Evolutionary conservation across 2,329 filamentous ascomycete species (phyloP), one percentile per base, ranked within the genome.

Genomic region (Ophiocordyceps camponoti-leonardi): DNA sequence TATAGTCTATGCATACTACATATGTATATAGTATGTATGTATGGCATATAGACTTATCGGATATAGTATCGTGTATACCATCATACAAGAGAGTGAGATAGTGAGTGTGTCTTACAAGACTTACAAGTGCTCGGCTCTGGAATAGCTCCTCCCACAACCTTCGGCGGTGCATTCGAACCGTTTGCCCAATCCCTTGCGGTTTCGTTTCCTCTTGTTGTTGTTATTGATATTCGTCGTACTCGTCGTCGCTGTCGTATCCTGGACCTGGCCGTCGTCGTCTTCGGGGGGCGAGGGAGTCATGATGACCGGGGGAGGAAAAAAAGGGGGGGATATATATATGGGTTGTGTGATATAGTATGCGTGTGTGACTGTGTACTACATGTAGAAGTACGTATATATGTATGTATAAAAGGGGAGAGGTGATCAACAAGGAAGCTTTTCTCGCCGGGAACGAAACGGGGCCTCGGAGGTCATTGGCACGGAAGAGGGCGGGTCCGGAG

Each of bases 111-210:
- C 23, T 5, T 26, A 26, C 8, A 8, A 26, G 23, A 26, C 72
- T 72, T 76, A 95, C 67, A 98, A 69, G 68, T 98, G 92, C 65
- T 96, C 92, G 10, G 92, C 90, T 59, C 92, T 77, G 23, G 90
- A 95, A 61, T 98, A 98, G 59, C 83, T 93, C 70, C 95, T 98
- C 39, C 86, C 88, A 56, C 92, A 98, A 37, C 83, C 86, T 51
- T 85, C 80, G 48, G 86, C 78, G 6, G 83, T 81, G 59, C 92
- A 98, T 56, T 84, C 81, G 51, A 87, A 90, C 56, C 80, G 79
- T 65, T 87, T 88, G 60, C 87, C 83, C 39, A 86, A 66, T 3
- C 81, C 82, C 60, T 87, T 87, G 51, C 83, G 76, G 63, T 83
- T 87, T 46, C 83, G 67, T 52, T 82, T 68, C 47, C 81, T 68